phyloP scores from a whole-genome alignment of 306 rosid species.

The Clitoria ternatea region DNA sequence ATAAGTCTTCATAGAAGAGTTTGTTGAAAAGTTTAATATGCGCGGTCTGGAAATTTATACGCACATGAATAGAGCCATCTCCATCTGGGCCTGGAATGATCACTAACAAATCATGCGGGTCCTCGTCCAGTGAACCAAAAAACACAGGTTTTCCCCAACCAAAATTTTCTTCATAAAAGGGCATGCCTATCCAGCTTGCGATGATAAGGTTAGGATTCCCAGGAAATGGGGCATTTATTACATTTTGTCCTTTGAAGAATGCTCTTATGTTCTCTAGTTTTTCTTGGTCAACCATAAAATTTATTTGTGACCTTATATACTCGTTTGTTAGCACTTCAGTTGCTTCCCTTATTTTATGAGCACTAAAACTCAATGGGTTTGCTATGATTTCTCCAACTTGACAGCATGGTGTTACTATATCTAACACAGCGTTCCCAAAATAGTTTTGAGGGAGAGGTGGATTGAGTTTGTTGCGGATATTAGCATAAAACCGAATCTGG shows the following conservation, averaged over 20 bases:
- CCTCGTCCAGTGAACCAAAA: not conserved
- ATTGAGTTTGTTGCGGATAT: not conserved
- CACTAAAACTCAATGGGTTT: not conserved
- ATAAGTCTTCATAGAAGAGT: not conserved
- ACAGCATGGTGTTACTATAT: not conserved
- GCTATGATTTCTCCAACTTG: slow-evolving; percentile 1
- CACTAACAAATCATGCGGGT: not conserved
- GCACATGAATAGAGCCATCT: slow-evolving; percentile 6
- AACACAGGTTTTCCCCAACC: slow-evolving; percentile 16
- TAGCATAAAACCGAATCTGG: not conserved
- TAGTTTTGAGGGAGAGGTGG: slow-evolving; percentile 19
- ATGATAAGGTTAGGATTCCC: slow-evolving; percentile 14
- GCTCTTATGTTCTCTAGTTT: not conserved
- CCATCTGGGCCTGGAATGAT: not conserved
- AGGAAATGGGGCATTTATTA: not conserved
- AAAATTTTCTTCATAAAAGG: too few species aligned
- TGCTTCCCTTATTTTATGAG: slow-evolving; percentile 9
- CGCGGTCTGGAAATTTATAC: not conserved
- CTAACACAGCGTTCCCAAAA: not conserved
- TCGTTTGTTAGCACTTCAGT: not conserved
- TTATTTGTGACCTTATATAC: slow-evolving; percentile 8
- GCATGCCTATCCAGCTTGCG: not conserved
- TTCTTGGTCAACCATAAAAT: not conserved
- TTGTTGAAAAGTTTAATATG: slow-evolving; percentile 5
- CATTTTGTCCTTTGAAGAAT: not conserved